Evolutionary conservation across 139 green algal species (phyloP).

Genomic region (Trebouxia sp.): DNA sequence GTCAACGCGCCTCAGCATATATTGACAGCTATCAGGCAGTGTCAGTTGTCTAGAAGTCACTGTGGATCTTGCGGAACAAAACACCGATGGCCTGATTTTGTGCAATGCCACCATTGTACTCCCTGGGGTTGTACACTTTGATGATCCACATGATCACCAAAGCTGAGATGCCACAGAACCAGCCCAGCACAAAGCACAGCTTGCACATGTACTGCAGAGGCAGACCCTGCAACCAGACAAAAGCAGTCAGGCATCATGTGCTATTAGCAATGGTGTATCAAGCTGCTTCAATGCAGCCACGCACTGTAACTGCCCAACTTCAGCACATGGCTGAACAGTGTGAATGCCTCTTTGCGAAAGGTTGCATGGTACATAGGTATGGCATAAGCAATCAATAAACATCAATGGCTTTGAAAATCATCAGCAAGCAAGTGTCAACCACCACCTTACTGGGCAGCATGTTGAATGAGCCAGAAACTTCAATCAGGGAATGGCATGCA

Average conservation of each 20-base stretch:
- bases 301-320: background rate
- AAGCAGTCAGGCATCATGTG: background rate
- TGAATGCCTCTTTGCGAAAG: background rate
- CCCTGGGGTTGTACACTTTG: constrained; percentile 33
- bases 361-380: no score
- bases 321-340: background rate
- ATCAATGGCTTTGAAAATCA: no score
- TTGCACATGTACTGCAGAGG: constrained; percentile 20
- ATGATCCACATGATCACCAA: constrained; percentile 40
- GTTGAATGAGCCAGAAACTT: no score
- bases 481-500: no score
- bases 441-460: background rate
- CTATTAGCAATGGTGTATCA: background rate
- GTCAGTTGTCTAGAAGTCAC: no score
- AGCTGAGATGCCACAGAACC: constrained; percentile 20
- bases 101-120: constrained; percentile 34
- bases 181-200: constrained; percentile 26
- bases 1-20: no score
- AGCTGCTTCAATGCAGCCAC: background rate
- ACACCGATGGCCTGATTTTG: constrained; percentile 29
- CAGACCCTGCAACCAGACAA: background rate
- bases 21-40: no score
- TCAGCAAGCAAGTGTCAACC: background rate
- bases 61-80: constrained; percentile 35
- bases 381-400: no score